Base-by-base conservation (phyloP, 306 rosid species). In the Cucumis cinereus region DNA sequence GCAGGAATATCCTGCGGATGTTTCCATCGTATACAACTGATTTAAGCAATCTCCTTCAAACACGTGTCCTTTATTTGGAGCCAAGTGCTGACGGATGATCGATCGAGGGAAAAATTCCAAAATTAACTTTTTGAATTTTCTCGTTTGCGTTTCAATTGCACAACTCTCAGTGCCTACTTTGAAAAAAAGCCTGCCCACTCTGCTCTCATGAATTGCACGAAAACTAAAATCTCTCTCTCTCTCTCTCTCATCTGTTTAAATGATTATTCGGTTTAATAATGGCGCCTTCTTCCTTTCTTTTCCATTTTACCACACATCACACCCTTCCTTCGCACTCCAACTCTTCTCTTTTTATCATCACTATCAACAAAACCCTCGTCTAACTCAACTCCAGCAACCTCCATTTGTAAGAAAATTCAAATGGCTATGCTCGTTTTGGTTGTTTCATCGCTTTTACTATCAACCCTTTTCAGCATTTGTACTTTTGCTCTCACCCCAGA, bases 401-500 rank as follows among this genome's bases (percentile, higher is more conserved):
- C 74, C 24, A 22, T 45, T 5, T 43, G 35, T 22, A 69, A 53
- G 67, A 67, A 54, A 62, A 60, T 77, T 80, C 88, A 83, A 77
- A 90, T 84, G 90, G 89, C 79, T 30, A 19, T 76, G 45, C 73
- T 53, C 19, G 64, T 79, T 17, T 84, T 79, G 82, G 43, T 56
- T 78, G 77, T 86, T 79, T 76, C 81, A 8, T 56, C 84, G 63
- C 67, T 90, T 79, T 78, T 79, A 10, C 61, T 79, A 1, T 66
- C 69, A 17, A 43, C 80, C 75, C 9, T 85, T 64, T 79, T 80
- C 76, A 66, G 54, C 77, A 67, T 80, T 82, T 83, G 78, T 26
- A 79, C 88, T 73, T 84, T 84, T 83, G 87, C 99, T 80, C 96
- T 94, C 79, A 57, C 86, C 26, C 87, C 41, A 74, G 99, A 94